phyloP scores from a whole-genome alignment of 768 basidiomycete genomes.

The Psilocybe cyanescens region DNA sequence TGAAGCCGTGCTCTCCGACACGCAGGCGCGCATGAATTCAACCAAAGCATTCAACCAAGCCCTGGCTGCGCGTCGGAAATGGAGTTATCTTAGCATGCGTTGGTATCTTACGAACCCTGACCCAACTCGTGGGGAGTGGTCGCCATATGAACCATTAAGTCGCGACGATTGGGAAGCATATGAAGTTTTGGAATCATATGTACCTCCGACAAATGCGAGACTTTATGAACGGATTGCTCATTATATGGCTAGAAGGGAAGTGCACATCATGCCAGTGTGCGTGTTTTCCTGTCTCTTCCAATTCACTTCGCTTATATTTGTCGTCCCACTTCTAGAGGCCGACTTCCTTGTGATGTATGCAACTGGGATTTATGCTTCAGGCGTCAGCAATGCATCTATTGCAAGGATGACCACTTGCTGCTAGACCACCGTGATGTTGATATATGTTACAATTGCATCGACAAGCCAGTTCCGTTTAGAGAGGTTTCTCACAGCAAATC shows the following conservation, averaged over 20 bases:
- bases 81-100: conserved; percentile 7
- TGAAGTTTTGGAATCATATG: neutral
- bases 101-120: neutral
- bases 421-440: conserved; percentile 7
- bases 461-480: conserved; percentile 3
- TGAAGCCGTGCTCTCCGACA: conserved; percentile 8
- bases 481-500: conserved; percentile 3
- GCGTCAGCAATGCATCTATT: conserved; percentile 16
- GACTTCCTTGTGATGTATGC: conserved; percentile 12
- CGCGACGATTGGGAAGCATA: conserved; percentile 8
- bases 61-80: conserved; percentile 9
- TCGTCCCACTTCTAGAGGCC: neutral
- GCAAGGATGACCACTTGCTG: conserved; percentile 12
- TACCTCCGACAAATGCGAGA: conserved; percentile 4
- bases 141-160: neutral
- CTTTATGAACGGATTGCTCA: conserved; percentile 6
- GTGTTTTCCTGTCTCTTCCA: neutral
- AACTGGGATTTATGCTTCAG: conserved; percentile 8
- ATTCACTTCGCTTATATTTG: neutral
- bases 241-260: conserved; percentile 8
- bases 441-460: conserved; percentile 14
- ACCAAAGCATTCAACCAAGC: neutral
- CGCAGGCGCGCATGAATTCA: conserved; percentile 3
- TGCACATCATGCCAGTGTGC: conserved; percentile 2
- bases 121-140: neutral